These are phyloP conservation scores for Rhizomucor pusillus DNA, from an alignment of 371 early-diverging fungal genomes.

Conservation along the genomic window DNA sequence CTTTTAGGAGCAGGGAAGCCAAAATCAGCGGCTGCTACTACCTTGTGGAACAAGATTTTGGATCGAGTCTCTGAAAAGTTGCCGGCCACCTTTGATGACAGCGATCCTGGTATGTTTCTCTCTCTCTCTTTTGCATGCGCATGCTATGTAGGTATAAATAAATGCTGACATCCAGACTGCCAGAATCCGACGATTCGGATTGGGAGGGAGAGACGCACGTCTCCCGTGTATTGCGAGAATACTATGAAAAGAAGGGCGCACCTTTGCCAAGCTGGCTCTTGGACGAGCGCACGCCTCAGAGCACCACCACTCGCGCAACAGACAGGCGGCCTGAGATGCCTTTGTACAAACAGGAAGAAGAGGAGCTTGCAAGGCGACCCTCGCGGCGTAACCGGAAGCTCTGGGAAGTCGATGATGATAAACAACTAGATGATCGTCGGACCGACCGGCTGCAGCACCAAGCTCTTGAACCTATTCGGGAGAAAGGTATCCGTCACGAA, in stretches of 20 bases:
- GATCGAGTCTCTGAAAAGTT: conserved; percentile 54
- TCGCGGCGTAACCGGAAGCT: conserved; percentile 26
- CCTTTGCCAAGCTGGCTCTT: conserved; percentile 27
- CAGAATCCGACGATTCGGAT: conserved; percentile 52
- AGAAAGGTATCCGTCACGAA: too few relatives aligned
- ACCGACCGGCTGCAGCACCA: too few relatives aligned
- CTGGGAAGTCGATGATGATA: conserved; percentile 27
- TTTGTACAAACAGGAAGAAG: too few relatives aligned
- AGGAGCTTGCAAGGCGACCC: conserved; percentile 7
- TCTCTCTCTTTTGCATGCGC: neutral
- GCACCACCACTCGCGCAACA: neutral
- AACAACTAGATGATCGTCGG: too few relatives aligned
- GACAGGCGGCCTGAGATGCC: neutral
- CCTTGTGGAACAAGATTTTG: conserved; percentile 52
- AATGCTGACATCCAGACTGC: too few relatives aligned
- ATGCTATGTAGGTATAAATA: neutral
- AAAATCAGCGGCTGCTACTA: conserved; percentile 29
- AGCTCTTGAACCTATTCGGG: too few relatives aligned
- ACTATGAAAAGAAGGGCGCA: conserved; percentile 42
- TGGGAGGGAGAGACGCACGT: conserved; percentile 60
- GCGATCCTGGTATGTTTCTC: conserved; percentile 13
- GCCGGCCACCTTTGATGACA: conserved; percentile 33
- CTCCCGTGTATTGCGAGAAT: conserved; percentile 50
- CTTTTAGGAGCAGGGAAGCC: conserved; percentile 23
- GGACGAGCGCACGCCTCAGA: conserved; percentile 19